Percentiles rank a stretch among this genome's conserved stretches.
Conservation (phyloP, 2,329 filamentous ascomycete species). For the Claviceps arundinis region DNA sequence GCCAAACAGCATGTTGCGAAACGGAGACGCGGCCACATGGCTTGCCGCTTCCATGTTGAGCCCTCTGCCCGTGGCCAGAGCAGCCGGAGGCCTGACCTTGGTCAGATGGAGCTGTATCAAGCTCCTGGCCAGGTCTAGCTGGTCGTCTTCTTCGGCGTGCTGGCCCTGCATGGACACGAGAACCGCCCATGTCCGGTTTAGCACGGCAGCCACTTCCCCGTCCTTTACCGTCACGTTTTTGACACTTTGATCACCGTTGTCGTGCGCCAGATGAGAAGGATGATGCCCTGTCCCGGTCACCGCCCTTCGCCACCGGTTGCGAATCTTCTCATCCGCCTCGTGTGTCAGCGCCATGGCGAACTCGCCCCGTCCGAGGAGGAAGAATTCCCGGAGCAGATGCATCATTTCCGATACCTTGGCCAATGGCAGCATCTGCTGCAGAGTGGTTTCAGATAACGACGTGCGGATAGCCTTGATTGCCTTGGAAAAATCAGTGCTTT, state of each 20-base stretch:
- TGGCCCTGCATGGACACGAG: conserved; percentile 61
- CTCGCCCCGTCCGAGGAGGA: conserved; percentile 76
- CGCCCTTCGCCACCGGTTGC: conserved; percentile 56
- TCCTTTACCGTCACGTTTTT: conserved; percentile 60
- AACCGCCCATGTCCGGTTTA: conserved; percentile 66
- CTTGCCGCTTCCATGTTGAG: conserved; percentile 18
- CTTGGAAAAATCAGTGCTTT: conserved; percentile 53
- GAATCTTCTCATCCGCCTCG: conserved; percentile 69
- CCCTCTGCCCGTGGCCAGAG: conserved; percentile 24
- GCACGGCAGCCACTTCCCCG: conserved; percentile 65
- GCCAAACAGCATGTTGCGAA: conserved; percentile 72
- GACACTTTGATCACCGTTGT: conserved; percentile 34
- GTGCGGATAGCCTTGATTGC: conserved; percentile 65
- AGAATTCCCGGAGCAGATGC: conserved; percentile 69
- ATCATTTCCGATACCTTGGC: conserved; percentile 65
- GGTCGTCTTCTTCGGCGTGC: conserved; percentile 65
- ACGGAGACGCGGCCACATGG: conserved; percentile 40
- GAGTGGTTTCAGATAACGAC: conserved; percentile 68
- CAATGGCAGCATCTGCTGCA: conserved; percentile 71
- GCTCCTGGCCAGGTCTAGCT: conserved; percentile 69
- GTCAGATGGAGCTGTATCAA: conserved; percentile 55
- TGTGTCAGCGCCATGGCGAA: conserved; percentile 79
- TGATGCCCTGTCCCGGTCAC: conserved; percentile 22
- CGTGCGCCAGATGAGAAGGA: conserved; percentile 31
- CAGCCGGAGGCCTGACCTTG: conserved; percentile 29